Base-by-base conservation (phyloP, 352 stramenopile species). In the Globisporangium apiculatum region DNA sequence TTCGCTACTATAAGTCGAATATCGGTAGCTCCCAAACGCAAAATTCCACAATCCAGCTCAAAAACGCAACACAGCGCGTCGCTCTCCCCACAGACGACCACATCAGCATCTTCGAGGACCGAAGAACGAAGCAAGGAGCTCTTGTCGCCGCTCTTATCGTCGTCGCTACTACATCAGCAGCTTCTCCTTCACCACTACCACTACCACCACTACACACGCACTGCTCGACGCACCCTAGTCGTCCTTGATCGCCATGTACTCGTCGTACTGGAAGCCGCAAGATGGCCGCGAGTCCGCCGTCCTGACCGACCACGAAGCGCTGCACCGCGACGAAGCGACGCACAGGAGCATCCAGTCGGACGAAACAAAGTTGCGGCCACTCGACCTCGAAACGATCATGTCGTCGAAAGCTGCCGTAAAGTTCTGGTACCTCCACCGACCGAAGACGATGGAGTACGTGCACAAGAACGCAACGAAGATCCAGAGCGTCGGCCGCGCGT, bases 381-480 rank as follows among this genome's bases (percentile, higher is more conserved):
- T 94, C 46, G 84, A 94, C 48, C 67, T 94, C 15, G 84, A 94
- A 68, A 92, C 84, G 41, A 91, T 94, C 69, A 89, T 94, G 79
- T 87, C 72, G 48, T 89, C 78, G 62, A 94, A 92, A 62, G 82
- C 78, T 11, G 84, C 80, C 48, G 84, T 94, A 69, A 94, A 94
- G 76, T 94, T 88, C 65, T 94, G 84, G 84, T 94, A 94, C 62
- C 63, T 94, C 35, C 84, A 94, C 55, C 84, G 84, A 14, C 84
- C 84, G 49, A 94, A 94, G 71, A 94, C 84, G 15, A 94, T 94
- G 84, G 79, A 88, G 57, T 92, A 90, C 60, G 84, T 94, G 42
- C 84, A 94, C 72, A 89, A 85, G 75, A 94, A 94, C 64, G 84
- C 82, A 12, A 90, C 83, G 53, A 92, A 92, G 69, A 89, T 94